Evolutionary conservation across 2,329 filamentous ascomycete species (phyloP).

Genomic region (Simplicillium aogashimaense): DNA sequence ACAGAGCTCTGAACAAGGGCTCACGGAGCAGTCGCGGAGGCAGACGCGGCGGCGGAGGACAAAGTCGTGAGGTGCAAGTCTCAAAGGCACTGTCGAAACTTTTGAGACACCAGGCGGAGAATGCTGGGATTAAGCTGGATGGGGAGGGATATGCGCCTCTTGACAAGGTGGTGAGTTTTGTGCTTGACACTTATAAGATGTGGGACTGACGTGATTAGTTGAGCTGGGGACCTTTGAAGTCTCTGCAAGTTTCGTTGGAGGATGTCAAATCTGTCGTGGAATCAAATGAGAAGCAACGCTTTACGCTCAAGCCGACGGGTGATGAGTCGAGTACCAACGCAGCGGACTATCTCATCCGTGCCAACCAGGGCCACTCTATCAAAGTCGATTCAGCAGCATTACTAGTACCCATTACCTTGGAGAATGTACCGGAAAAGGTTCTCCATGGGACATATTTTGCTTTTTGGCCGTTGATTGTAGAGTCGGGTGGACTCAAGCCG

Average conservation of each 20-base stretch:
- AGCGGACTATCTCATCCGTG: conserved; percentile 74
- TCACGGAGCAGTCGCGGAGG: conserved; percentile 7
- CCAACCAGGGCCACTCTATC: conserved; percentile 91
- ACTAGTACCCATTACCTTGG: conserved; percentile 56
- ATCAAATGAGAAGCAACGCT: conserved; percentile 84
- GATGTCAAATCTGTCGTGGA: conserved; percentile 64
- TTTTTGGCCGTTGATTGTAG: conserved; percentile 66
- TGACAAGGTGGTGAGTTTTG: conserved; percentile 44
- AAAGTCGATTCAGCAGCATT: conserved; percentile 61
- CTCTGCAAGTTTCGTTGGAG: conserved; percentile 61
- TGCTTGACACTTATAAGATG: conserved; percentile 1
- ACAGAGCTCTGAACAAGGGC: too few relatives aligned
- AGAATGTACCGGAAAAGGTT: conserved; percentile 54
- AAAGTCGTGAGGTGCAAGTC: conserved; percentile 34
- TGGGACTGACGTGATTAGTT: conserved; percentile 25
- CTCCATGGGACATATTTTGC: conserved; percentile 86
- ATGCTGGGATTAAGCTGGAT: conserved; percentile 47
- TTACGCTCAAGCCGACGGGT: conserved; percentile 55
- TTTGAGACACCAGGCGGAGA: conserved; percentile 45
- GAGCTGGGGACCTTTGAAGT: conserved; percentile 48
- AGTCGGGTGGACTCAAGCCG: conserved; percentile 64
- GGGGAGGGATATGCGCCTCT: conserved; percentile 48
- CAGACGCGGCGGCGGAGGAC: conserved; percentile 19
- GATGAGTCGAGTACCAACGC: conserved; percentile 34
- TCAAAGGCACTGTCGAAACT: conserved; percentile 45